Percentiles rank a stretch among this genome's conserved stretches.
These are phyloP conservation scores for Tilletia horrida DNA, from an alignment of 1,284 basidiomycete genomes.

Conservation along the genomic window DNA sequence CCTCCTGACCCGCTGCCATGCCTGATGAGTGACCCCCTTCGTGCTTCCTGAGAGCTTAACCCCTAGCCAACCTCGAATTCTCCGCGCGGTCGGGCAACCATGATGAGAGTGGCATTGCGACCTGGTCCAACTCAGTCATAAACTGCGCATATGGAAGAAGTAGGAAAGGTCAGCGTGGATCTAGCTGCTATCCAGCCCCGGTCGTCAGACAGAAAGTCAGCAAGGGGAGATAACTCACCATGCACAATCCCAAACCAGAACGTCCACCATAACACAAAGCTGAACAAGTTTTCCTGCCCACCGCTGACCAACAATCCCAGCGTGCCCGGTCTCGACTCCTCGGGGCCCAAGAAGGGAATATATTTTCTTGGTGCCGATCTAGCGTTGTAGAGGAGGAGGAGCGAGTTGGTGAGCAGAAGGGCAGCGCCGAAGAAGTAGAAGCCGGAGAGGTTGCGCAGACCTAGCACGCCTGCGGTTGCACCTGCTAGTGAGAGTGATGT, in stretches of 20 bases:
- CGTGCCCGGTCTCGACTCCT: conserved; percentile 26
- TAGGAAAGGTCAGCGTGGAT: too few species aligned
- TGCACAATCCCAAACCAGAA: conserved; percentile 52
- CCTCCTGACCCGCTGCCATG: too few species aligned
- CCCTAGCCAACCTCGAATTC: too few species aligned
- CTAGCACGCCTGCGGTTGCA: conserved; percentile 44
- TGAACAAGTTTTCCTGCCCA: conserved; percentile 43
- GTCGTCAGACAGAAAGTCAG: too few species aligned
- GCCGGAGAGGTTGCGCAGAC: conserved; percentile 46
- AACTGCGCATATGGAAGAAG: too few species aligned
- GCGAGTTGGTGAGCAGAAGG: conserved; percentile 37
- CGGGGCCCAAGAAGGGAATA: conserved; percentile 30
- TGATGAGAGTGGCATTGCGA: too few species aligned
- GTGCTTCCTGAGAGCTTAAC: too few species aligned
- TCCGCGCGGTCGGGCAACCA: too few species aligned
- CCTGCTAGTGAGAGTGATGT: conserved; percentile 45
- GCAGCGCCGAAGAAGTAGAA: conserved; percentile 47
- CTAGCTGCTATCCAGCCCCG: too few species aligned
- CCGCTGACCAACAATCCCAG: conserved; percentile 27
- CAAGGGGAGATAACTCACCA: conserved; percentile 33
- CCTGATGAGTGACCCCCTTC: too few species aligned
- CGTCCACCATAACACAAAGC: conserved; percentile 53
- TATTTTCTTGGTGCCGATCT: conserved; percentile 27
- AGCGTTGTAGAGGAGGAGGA: conserved; percentile 38
- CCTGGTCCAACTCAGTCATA: too few species aligned